A percentile compares a stretch with the other conserved stretches of the same genome.
These are phyloP conservation scores for Anthracocystis walkeri DNA, from an alignment of 1,284 basidiomycete genomes.

Conservation along the genomic window DNA sequence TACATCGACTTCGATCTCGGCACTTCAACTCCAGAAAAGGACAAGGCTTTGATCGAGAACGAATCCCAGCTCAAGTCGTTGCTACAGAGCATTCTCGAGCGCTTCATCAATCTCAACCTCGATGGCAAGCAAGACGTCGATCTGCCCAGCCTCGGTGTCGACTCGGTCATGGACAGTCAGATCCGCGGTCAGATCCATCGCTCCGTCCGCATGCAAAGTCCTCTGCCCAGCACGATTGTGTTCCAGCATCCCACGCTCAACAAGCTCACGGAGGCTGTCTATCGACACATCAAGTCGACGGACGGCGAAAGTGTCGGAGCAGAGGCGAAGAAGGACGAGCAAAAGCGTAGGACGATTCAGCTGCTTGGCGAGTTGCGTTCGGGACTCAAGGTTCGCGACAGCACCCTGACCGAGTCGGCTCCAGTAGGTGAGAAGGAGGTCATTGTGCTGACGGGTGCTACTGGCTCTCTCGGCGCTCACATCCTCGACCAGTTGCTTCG, in stretches of 20 bases:
- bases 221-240: conserved; percentile 70
- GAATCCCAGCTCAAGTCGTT: conserved; percentile 15
- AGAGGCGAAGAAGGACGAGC: conserved; percentile 50
- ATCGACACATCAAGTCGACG: conserved; percentile 12
- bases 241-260: conserved; percentile 72
- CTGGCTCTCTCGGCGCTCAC: conserved; percentile 55
- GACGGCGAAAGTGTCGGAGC: background rate
- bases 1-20: conserved; percentile 47
- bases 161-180: conserved; percentile 75
- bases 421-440: conserved; percentile 6
- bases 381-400: conserved; percentile 17
- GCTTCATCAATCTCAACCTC: conserved; percentile 57
- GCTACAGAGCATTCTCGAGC: conserved; percentile 28
- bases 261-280: conserved; percentile 62
- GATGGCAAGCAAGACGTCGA: conserved; percentile 64
- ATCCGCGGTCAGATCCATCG: conserved; percentile 70
- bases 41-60: conserved; percentile 16
- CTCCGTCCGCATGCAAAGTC: conserved; percentile 16
- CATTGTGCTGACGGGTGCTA: conserved; percentile 53
- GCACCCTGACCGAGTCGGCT: background rate
- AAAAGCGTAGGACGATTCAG: conserved; percentile 48
- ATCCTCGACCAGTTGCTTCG: conserved; percentile 43
- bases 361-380: conserved; percentile 21
- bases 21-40: conserved; percentile 25
- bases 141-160: conserved; percentile 73